Conservation (phyloP, 768 basidiomycete genomes). For the Coprinellus aureogranulatus region DNA sequence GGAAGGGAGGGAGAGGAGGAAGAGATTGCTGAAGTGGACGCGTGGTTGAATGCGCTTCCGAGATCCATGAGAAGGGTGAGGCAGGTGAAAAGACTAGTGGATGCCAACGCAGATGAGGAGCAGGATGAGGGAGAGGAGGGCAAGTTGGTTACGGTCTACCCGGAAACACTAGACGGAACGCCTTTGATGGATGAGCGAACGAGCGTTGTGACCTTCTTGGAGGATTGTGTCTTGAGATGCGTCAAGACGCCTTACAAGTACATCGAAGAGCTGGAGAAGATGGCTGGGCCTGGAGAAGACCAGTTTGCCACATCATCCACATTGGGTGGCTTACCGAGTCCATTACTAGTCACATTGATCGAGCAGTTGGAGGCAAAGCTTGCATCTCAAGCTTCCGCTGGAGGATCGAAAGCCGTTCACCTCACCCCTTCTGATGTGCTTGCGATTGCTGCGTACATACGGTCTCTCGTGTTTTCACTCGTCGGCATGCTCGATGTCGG, state of each 20-base stretch:
- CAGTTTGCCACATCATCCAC: not conserved
- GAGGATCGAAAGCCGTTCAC: constrained; percentile 31
- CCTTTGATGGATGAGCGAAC: constrained; percentile 55
- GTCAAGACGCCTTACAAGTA: constrained; percentile 83
- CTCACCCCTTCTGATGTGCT: constrained; percentile 61
- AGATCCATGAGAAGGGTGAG: constrained; percentile 1
- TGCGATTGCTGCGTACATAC: constrained; percentile 59
- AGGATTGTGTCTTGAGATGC: constrained; percentile 83
- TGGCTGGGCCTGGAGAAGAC: constrained; percentile 22
- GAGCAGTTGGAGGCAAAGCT: constrained; percentile 76
- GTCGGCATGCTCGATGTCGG: constrained; percentile 51
- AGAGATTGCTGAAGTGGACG: constrained; percentile 4
- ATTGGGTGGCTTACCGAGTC: constrained; percentile 47
- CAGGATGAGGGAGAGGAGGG: constrained; percentile 1
- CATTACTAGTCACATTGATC: constrained; percentile 74
- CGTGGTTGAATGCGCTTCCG: constrained; percentile 4
- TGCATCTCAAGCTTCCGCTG: constrained; percentile 10
- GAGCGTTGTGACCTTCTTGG: constrained; percentile 65
- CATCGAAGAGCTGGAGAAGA: constrained; percentile 59
- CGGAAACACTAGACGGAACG: constrained; percentile 59
- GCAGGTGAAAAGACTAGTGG: constrained; percentile 3
- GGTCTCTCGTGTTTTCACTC: constrained; percentile 61
- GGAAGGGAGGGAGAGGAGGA: not conserved
- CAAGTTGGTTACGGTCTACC: constrained; percentile 4
- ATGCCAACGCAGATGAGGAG: not conserved